Conservation (phyloP, 169 alveolate species). For the Perkinsus chesapeaki region DNA sequence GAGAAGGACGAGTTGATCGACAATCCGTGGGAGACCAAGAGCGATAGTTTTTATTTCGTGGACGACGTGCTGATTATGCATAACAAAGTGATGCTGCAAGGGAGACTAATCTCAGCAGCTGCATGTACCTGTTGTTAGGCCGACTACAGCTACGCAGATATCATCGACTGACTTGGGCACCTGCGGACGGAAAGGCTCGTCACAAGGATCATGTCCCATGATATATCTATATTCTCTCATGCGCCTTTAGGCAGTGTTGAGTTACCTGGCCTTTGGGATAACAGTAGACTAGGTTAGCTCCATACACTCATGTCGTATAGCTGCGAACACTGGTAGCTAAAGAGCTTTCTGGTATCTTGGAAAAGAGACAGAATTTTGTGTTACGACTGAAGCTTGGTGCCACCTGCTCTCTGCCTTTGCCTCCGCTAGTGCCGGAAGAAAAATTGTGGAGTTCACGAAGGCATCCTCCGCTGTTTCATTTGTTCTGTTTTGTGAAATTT, state of each 20-base stretch:
- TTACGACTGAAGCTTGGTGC: too few species aligned
- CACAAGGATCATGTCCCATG: neutral
- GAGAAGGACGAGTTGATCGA: slow-evolving; percentile 50
- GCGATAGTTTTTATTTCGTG: slow-evolving; percentile 70
- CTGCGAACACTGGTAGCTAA: too few species aligned
- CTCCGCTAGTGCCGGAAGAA: too few species aligned
- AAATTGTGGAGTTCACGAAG: neutral
- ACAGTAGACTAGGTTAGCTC: too few species aligned
- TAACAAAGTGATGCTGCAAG: slow-evolving; percentile 54
- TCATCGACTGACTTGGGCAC: neutral
- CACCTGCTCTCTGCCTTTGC: too few species aligned
- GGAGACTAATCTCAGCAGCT: neutral
- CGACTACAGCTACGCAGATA: neutral
- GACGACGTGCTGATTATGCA: slow-evolving; percentile 60
- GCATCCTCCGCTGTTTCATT: too few species aligned
- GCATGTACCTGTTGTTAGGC: neutral
- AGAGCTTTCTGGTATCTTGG: too few species aligned
- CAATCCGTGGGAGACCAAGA: slow-evolving; percentile 61
- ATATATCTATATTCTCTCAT: neutral
- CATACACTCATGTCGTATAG: too few species aligned
- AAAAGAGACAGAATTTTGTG: neutral
- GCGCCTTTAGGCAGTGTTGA: too few species aligned
- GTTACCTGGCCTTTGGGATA: too few species aligned
- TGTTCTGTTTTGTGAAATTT: too few species aligned
- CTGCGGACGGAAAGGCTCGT: neutral